Evolutionary conservation across 2,329 filamentous ascomycete genomes (phyloP).

Genomic region (Dothistroma septosporum): DNA sequence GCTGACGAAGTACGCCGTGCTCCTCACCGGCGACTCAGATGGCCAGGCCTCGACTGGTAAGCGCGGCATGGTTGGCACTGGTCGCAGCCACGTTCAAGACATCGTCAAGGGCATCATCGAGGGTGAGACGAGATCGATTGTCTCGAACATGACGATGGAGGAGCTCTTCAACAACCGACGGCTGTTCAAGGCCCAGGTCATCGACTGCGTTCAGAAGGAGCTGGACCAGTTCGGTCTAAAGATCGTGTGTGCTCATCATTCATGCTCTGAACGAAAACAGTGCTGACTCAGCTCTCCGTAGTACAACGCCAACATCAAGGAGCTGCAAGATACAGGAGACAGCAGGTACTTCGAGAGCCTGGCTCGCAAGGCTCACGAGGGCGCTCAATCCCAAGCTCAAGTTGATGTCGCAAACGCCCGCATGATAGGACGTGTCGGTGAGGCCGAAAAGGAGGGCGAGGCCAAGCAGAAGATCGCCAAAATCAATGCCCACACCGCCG

Average conservation of each 20-base stretch:
- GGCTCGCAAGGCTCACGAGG: constrained; percentile 78
- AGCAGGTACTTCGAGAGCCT: constrained; percentile 81
- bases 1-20: constrained; percentile 72
- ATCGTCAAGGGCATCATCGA: constrained; percentile 90
- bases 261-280: neutral
- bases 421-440: constrained; percentile 67
- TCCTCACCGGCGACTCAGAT: constrained; percentile 63
- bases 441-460: constrained; percentile 71
- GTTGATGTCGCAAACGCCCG: constrained; percentile 55
- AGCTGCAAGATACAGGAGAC: constrained; percentile 75
- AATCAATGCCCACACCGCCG: constrained; percentile 80
- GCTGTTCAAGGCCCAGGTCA: constrained; percentile 47
- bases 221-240: constrained; percentile 71
- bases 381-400: constrained; percentile 74
- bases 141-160: constrained; percentile 88
- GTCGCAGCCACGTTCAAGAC: constrained; percentile 67
- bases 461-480: constrained; percentile 84
- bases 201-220: constrained; percentile 67
- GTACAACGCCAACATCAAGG: constrained; percentile 76
- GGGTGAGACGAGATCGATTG: constrained; percentile 77
- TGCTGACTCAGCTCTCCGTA: neutral
- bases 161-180: constrained; percentile 69
- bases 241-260: constrained; percentile 30
- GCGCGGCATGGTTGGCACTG: constrained; percentile 39
- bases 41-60: constrained; percentile 37